Percentiles rank a stretch among this genome's conserved stretches.
These are phyloP conservation scores for Russula abietina DNA, from an alignment of 768 basidiomycete species.

Conservation along the genomic window DNA sequence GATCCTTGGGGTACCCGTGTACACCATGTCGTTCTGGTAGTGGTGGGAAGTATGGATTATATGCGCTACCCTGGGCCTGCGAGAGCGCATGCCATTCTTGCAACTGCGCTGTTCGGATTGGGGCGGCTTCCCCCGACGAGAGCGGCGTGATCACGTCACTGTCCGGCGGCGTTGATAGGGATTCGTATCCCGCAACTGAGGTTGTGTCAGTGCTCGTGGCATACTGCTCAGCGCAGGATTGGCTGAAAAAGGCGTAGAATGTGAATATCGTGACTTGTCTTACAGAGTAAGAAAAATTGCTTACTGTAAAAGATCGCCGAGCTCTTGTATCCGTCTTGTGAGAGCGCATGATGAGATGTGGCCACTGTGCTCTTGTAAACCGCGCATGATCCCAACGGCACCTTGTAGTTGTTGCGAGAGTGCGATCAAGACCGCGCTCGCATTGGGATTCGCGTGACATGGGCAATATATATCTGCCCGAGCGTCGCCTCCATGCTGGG, in stretches of 20 bases:
- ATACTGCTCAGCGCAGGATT: slow-evolving; percentile 18
- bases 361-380: slow-evolving; percentile 22
- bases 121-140: slow-evolving; percentile 25
- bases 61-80: slow-evolving; percentile 23
- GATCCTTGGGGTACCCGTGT: slow-evolving; percentile 21
- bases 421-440: slow-evolving; percentile 15
- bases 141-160: slow-evolving; percentile 26
- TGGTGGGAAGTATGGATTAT: slow-evolving; percentile 26
- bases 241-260: slow-evolving; percentile 3
- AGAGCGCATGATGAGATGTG: slow-evolving; percentile 19
- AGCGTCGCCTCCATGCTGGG: slow-evolving; percentile 12
- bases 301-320: slow-evolving; percentile 24
- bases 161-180: slow-evolving; percentile 24
- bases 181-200: slow-evolving; percentile 20
- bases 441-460: slow-evolving; percentile 23
- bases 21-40: slow-evolving; percentile 21
- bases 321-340: slow-evolving; percentile 23
- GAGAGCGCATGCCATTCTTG: slow-evolving; percentile 26
- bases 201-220: slow-evolving; percentile 17
- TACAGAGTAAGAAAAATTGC: background rate
- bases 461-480: slow-evolving; percentile 21
- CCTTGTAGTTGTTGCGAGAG: slow-evolving; percentile 24
- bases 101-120: slow-evolving; percentile 23
- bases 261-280: background rate
- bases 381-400: slow-evolving; percentile 19